Conservation (phyloP, 371 early-diverging fungal genomes). For the Lichtheimia ramosa region DNA sequence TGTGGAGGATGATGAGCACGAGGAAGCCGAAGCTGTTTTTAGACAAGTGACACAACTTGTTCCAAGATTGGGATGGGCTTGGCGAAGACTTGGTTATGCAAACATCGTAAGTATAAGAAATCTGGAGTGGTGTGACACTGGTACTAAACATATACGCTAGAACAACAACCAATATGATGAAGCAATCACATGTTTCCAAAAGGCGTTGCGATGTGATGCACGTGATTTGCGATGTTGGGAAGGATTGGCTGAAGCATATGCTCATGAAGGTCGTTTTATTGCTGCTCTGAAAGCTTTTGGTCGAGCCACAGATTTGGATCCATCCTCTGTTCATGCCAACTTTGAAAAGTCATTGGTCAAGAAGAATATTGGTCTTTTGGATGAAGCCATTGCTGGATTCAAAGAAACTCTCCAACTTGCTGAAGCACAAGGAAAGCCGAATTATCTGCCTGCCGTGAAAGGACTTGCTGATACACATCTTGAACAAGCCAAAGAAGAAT, state of each 20-base stretch:
- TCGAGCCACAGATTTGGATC: conserved; percentile 70
- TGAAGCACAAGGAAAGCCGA: conserved; percentile 30
- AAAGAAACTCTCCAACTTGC: conserved; percentile 42
- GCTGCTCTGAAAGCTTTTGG: conserved; percentile 82
- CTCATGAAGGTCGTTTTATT: conserved; percentile 80
- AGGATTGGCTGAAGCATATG: conserved; percentile 86
- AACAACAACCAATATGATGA: conserved; percentile 47
- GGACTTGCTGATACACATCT: conserved; percentile 69
- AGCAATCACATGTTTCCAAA: conserved; percentile 83
- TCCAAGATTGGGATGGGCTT: conserved; percentile 72
- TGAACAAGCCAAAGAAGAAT: conserved; percentile 62
- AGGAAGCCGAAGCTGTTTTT: conserved; percentile 60
- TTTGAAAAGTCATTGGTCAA: conserved; percentile 63
- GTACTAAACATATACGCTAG: conserved; percentile 16
- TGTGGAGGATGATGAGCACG: conserved; percentile 47
- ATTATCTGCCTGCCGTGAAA: conserved; percentile 57
- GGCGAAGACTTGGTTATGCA: conserved; percentile 77
- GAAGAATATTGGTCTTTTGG: conserved; percentile 64
- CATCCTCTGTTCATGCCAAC: conserved; percentile 45
- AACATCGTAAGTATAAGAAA: conserved; percentile 51
- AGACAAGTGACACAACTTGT: conserved; percentile 39
- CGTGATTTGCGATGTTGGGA: conserved; percentile 77
- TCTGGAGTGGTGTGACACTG: background rate
- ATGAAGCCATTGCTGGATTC: conserved; percentile 66
- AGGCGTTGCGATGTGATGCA: conserved; percentile 71